Conservation (phyloP, 2,329 filamentous ascomycete species). For the Zymoseptoria ardabiliae region DNA sequence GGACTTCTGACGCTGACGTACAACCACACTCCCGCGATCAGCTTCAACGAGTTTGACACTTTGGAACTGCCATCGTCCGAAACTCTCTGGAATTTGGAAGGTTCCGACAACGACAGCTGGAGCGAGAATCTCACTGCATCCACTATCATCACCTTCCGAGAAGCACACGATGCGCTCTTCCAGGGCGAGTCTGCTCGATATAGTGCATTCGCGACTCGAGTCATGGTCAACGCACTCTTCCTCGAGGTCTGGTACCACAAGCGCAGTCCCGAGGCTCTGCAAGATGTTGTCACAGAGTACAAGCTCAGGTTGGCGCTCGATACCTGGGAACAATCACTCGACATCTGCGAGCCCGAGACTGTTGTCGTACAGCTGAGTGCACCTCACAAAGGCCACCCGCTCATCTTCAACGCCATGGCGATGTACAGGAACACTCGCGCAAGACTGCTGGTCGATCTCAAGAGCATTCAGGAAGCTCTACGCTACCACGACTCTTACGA, state of each 20-base stretch:
- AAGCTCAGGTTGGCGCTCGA: constrained; percentile 91
- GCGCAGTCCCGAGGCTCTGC: constrained; percentile 91
- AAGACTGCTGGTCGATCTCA: constrained; percentile 88
- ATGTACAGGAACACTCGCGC: constrained; percentile 91
- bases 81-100: constrained; percentile 83
- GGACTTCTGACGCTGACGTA: constrained; percentile 89
- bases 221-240: constrained; percentile 98
- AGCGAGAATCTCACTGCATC: constrained; percentile 66
- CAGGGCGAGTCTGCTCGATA: constrained; percentile 85
- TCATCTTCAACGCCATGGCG: constrained; percentile 97
- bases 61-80: constrained; percentile 89
- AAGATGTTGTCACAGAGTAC: constrained; percentile 97
- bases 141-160: constrained; percentile 76
- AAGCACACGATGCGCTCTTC: constrained; percentile 91
- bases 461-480: constrained; percentile 90
- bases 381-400: constrained; percentile 88
- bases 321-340: constrained; percentile 97
- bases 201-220: constrained; percentile 91
- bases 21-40: constrained; percentile 96
- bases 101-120: constrained; percentile 74
- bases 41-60: constrained; percentile 96
- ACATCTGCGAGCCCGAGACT: constrained; percentile 84
- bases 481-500: constrained; percentile 97
- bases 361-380: constrained; percentile 84
- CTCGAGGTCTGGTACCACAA: constrained; percentile 99